Evolutionary conservation across 2,329 filamentous ascomycete species (phyloP).

Genomic region (Cytospora schulzeri): DNA sequence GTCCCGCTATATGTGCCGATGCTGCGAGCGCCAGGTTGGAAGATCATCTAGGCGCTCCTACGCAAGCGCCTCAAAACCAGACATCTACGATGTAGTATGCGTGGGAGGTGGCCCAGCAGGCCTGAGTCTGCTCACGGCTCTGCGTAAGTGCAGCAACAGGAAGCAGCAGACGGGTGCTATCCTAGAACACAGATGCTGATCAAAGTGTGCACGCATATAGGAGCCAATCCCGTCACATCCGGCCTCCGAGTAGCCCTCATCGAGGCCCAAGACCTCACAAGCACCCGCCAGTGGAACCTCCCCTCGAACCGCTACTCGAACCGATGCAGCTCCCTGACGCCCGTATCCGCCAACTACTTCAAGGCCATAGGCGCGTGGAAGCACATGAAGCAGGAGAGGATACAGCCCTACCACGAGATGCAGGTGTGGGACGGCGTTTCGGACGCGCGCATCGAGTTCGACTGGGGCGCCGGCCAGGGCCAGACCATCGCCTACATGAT

Average conservation of each 20-base stretch:
- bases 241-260: constrained; percentile 83
- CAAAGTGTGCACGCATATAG: constrained; percentile 44
- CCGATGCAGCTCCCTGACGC: constrained; percentile 92
- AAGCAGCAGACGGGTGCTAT: too few relatives aligned
- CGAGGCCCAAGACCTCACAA: constrained; percentile 82
- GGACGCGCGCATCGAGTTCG: constrained; percentile 85
- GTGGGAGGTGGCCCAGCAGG: constrained; percentile 89
- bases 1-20: constrained; percentile 48
- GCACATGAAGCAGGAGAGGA: constrained; percentile 70
- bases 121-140: constrained; percentile 75
- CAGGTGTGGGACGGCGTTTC: constrained; percentile 97
- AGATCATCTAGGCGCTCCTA: constrained; percentile 42
- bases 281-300: constrained; percentile 66
- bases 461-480: constrained; percentile 60
- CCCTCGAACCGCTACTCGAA: constrained; percentile 78
- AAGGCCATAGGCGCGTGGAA: constrained; percentile 83
- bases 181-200: not conserved
- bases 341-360: constrained; percentile 81
- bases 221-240: constrained; percentile 73
- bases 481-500: constrained; percentile 91
- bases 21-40: constrained; percentile 46
- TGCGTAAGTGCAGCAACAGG: constrained; percentile 61
- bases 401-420: constrained; percentile 93
- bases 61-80: constrained; percentile 51
- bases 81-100: constrained; percentile 92